Evolutionary conservation across 768 basidiomycete species (phyloP), one percentile per base, ranked within the genome.

Genomic region (Panaeolus cyanescens): DNA sequence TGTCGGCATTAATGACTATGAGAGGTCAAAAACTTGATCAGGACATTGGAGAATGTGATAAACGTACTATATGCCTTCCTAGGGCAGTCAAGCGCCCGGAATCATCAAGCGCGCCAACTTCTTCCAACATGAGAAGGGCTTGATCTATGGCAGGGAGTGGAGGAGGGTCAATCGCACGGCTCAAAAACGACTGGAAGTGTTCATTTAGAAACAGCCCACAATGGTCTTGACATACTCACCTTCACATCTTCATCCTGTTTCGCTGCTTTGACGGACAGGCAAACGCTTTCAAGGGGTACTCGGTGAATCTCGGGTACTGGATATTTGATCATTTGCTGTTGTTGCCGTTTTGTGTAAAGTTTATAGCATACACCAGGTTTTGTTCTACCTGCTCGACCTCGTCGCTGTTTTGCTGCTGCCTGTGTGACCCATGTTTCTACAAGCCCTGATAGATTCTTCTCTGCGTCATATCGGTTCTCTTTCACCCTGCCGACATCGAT

Each of bases 371-470:
- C 72, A 0, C 92, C 93, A 0, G 90, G 86, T 61, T 83, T 86
- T 2, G 91, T 95, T 58, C 96, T 85, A 22, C 96, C 96, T 1
- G 96, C 95, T 68, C 96, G 86, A 61, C 96, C 96, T 62, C 95
- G 79, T 59, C 96, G 80, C 69, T 98, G 96, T 62, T 85, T 80
- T 2, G 89, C 91, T 3, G 91, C 90, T 0, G 95, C 95, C 61
- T 82, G 84, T 6, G 86, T 87, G 57, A 90, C 81, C 87, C 91
- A 93, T 34, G 81, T 83, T 69, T 97, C 95, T 5, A 83, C 84
- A n/a, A 98, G 75, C 55, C 82, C 78, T 30, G 93, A 90, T 65
- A 97, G 77, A 25, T 90, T 86, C 1, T 80, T 85, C 37, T 89
- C 88, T 0, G 89, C 74, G 67, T 93, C 90, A 59, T 81, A 87